Percentiles rank a stretch among this genome's conserved stretches.
phyloP scores from a whole-genome alignment of 139 green algal genomes.

The Diplosphaera chodatii region DNA sequence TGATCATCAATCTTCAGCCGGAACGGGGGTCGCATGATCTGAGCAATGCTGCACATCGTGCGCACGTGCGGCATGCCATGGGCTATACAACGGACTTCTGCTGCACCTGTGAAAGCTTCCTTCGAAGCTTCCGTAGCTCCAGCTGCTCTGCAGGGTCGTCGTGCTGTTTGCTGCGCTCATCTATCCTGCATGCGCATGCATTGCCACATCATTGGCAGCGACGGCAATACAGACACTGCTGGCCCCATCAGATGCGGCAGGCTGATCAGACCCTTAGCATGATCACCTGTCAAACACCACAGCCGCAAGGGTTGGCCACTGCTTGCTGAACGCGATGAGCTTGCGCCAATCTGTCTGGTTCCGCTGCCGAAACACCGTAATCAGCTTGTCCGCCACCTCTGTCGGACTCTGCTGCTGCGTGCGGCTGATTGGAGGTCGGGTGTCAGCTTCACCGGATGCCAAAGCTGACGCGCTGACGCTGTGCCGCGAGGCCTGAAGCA shows the following conservation, averaged over 20 bases:
- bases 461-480: no score
- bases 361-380: slow-evolving; percentile 44
- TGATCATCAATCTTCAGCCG: no score
- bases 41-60: no score
- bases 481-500: no score
- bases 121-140: slow-evolving; percentile 21
- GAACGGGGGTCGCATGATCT: no score
- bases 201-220: no score
- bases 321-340: slow-evolving; percentile 53
- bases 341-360: slow-evolving; percentile 47
- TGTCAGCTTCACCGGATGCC: background rate
- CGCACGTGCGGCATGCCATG: no score
- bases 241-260: background rate
- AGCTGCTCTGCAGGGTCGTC: slow-evolving; percentile 14
- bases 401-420: slow-evolving; percentile 7
- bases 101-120: slow-evolving; percentile 15
- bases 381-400: slow-evolving; percentile 56
- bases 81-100: no score
- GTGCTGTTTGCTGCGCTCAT: slow-evolving; percentile 18
- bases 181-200: slow-evolving; percentile 23
- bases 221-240: no score
- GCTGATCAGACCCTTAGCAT: background rate
- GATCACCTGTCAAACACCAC: slow-evolving; percentile 34
- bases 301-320: slow-evolving; percentile 41
- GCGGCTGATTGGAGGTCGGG: background rate